Evolutionary conservation across 805 yeast species (phyloP).

Genomic region (Blastobotrys mokoenaii): DNA sequence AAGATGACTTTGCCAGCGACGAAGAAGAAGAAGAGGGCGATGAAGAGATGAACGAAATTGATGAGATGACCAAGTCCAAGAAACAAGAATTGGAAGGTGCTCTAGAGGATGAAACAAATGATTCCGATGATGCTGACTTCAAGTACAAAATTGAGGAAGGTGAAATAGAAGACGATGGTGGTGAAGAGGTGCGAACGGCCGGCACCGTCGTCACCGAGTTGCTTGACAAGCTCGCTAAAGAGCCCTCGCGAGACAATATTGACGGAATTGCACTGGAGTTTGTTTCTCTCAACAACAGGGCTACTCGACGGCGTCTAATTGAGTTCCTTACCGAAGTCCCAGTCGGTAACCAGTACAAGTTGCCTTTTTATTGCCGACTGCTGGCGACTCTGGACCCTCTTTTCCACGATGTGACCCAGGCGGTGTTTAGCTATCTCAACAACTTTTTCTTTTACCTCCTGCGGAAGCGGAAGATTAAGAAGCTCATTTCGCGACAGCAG

Average conservation of each 20-base stretch:
- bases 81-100: conserved; percentile 34
- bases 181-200: conserved; percentile 5
- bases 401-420: conserved; percentile 44
- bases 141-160: not conserved
- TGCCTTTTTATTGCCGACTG: conserved; percentile 53
- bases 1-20: conserved; percentile 4
- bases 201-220: conserved; percentile 5
- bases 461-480: conserved; percentile 10
- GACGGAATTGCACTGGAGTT: conserved; percentile 28
- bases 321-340: conserved; percentile 44
- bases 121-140: conserved; percentile 28
- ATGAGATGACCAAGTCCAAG: not conserved
- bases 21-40: conserved; percentile 22
- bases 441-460: conserved; percentile 19
- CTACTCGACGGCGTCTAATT: conserved; percentile 54
- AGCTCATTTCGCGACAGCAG: conserved; percentile 15
- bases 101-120: conserved; percentile 37
- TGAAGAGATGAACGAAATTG: conserved; percentile 5
- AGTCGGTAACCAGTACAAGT: conserved; percentile 29
- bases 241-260: conserved; percentile 19
- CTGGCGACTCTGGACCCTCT: conserved; percentile 47
- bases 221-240: conserved; percentile 10
- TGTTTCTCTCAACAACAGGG: conserved; percentile 52
- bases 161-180: conserved; percentile 36
- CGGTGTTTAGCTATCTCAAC: conserved; percentile 48